These are phyloP conservation scores for Inga laurina DNA, from an alignment of 306 rosid species.

Conservation along the genomic window DNA sequence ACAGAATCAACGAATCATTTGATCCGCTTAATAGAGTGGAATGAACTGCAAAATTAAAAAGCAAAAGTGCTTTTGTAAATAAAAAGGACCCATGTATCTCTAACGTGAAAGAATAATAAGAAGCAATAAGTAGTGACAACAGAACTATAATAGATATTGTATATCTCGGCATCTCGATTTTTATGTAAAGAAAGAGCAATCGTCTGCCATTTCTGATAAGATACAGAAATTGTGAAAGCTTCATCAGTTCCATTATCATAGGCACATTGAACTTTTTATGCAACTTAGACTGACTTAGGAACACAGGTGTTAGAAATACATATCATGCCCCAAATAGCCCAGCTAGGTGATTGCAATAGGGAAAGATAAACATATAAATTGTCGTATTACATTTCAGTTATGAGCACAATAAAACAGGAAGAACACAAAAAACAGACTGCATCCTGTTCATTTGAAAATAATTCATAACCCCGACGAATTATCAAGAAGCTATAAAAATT, in stretches of 20 bases:
- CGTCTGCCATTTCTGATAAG: neutral
- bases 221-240: neutral
- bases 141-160: neutral
- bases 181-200: neutral
- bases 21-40: neutral
- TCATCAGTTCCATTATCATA: slow-evolving; percentile 1
- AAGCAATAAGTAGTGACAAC: neutral
- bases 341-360: slow-evolving; percentile 8
- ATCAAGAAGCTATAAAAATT: neutral
- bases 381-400: neutral
- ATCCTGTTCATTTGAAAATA: slow-evolving; percentile 10
- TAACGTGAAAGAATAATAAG: neutral
- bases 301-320: neutral
- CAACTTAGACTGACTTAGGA: neutral
- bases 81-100: neutral
- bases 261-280: neutral
- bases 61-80: neutral
- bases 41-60: neutral
- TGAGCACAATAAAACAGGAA: slow-evolving; percentile 28
- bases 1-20: neutral
- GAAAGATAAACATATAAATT: neutral
- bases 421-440: neutral
- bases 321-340: slow-evolving; percentile 15
- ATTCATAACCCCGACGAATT: neutral
- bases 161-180: neutral